phyloP scores from a whole-genome alignment of 2,329 filamentous ascomycete genomes.

The Diaporthe australafricana region DNA sequence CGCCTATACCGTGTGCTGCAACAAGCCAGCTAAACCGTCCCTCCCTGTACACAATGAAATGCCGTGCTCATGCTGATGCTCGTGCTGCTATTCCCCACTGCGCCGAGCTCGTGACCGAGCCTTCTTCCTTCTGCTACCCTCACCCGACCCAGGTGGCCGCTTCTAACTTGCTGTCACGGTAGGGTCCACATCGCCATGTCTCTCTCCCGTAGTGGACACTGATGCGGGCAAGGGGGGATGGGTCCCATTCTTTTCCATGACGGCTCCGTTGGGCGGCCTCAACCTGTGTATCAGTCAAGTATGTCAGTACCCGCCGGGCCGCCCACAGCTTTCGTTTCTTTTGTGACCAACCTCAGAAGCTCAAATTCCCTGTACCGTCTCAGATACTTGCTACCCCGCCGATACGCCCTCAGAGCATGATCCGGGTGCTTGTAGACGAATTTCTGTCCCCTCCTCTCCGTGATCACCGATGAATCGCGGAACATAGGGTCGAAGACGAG shows the following conservation, averaged over 20 bases:
- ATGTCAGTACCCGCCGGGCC: neutral
- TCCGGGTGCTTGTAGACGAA: constrained; percentile 60
- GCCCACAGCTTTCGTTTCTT: neutral
- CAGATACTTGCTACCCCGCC: constrained; percentile 76
- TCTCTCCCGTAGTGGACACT: neutral
- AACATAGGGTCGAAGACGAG: constrained; percentile 92
- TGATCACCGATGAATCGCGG: constrained; percentile 73
- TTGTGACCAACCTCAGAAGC: constrained; percentile 69
- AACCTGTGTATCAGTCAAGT: constrained; percentile 11
- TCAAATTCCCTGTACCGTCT: constrained; percentile 82
- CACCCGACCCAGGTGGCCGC: neutral
- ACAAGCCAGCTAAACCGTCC: constrained; percentile 8
- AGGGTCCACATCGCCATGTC: neutral
- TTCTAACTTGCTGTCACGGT: neutral
- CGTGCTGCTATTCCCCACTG: neutral
- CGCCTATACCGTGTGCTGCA: constrained; percentile 21
- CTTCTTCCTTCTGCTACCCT: neutral
- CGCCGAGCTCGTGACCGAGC: neutral
- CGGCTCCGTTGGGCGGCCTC: constrained; percentile 7
- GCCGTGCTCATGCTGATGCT: neutral
- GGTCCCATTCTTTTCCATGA: neutral
- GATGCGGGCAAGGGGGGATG: no score
- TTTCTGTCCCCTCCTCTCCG: constrained; percentile 64
- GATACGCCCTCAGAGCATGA: constrained; percentile 76
- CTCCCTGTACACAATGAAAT: neutral